Percentiles rank a stretch among this genome's conserved stretches.
These are phyloP conservation scores for Candida sanyiensis DNA, from an alignment of 805 yeast species.

Conservation along the genomic window DNA sequence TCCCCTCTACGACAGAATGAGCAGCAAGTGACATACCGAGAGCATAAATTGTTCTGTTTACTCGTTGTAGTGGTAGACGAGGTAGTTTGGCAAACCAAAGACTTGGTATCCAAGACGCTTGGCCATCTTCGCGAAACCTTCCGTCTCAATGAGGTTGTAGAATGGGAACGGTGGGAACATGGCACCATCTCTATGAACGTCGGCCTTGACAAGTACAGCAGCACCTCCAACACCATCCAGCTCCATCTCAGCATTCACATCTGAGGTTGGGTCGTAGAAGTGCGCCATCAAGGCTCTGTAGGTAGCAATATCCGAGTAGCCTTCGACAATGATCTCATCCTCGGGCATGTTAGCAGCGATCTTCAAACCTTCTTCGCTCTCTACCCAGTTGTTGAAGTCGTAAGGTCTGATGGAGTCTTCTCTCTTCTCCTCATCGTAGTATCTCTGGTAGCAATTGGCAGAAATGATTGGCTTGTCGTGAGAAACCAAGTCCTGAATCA, in stretches of 20 bases:
- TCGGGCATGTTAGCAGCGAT: constrained; percentile 69
- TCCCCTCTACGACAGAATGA: no score
- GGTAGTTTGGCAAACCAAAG: constrained; percentile 88
- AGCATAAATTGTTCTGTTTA: constrained; percentile 27
- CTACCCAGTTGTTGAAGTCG: constrained; percentile 95
- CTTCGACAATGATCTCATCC: constrained; percentile 93
- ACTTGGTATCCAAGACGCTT: constrained; percentile 88
- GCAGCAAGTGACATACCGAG: no score
- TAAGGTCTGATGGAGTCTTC: constrained; percentile 70
- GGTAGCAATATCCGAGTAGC: constrained; percentile 89
- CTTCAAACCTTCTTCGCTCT: constrained; percentile 70
- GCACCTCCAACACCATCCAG: constrained; percentile 99
- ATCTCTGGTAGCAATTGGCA: constrained; percentile 92
- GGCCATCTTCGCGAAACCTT: constrained; percentile 98
- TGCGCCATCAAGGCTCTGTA: constrained; percentile 94
- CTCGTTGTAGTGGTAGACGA: constrained; percentile 89
- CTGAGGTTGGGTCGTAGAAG: constrained; percentile 64
- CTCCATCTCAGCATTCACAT: constrained; percentile 61
- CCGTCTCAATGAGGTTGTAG: constrained; percentile 94
- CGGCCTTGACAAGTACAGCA: constrained; percentile 91
- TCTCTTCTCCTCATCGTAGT: constrained; percentile 52
- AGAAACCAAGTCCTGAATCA: constrained; percentile 79
- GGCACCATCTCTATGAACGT: constrained; percentile 98
- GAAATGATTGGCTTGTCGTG: constrained; percentile 86
- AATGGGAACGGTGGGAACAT: constrained; percentile 99